These are phyloP conservation scores for Eucalyptus urophylla DNA, from an alignment of 345 rosid species.

Conservation along the genomic window DNA sequence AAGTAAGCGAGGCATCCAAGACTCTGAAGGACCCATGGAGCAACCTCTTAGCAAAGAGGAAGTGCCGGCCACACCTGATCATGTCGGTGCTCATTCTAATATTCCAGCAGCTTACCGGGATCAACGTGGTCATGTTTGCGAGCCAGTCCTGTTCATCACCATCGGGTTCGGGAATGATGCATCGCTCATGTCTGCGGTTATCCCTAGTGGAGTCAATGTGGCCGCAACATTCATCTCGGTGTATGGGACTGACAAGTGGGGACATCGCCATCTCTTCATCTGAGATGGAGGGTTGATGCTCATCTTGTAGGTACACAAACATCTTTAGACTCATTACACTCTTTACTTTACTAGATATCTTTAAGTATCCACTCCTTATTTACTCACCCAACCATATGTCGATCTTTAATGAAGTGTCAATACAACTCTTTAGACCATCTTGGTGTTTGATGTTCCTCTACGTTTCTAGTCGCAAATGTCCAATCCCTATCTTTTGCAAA, in stretches of 20 bases:
- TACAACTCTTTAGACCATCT: too few species aligned
- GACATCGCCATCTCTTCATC: not conserved
- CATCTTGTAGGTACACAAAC: not conserved
- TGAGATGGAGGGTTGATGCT: not conserved
- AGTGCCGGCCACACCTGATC: conserved; percentile 8
- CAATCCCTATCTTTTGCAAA: not conserved
- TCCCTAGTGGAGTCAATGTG: conserved; percentile 1
- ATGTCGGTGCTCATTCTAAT: conserved; percentile 7
- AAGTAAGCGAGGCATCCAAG: conserved; percentile 10
- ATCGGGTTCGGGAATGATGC: conserved; percentile 10
- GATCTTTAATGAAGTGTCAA: not conserved
- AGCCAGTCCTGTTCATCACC: conserved; percentile 34
- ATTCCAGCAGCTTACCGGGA: conserved; percentile 36
- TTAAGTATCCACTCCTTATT: not conserved
- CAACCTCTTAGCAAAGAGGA: conserved; percentile 2
- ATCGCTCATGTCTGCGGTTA: conserved; percentile 13
- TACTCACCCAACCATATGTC: not conserved
- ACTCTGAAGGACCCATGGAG: conserved; percentile 11
- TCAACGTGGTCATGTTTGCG: conserved; percentile 33
- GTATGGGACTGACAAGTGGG: not conserved
- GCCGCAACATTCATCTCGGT: not conserved
- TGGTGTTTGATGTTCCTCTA: not conserved
- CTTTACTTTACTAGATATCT: not conserved
- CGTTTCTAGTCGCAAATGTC: not conserved
- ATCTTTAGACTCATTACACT: not conserved